Base-by-base conservation (phyloP, 805 yeast species). In the Grigorovia jiainica region DNA sequence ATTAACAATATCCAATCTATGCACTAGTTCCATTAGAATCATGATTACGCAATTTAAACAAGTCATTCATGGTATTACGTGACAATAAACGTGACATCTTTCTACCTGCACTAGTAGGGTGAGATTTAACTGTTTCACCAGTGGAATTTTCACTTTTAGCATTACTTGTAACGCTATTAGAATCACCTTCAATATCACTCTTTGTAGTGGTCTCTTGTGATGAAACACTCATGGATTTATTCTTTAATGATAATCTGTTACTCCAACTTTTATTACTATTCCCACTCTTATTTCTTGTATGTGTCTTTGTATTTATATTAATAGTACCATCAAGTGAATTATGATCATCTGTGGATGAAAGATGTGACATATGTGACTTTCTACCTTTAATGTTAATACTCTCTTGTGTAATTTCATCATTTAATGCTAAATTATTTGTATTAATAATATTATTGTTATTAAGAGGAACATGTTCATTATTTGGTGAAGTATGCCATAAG, bases 21-120 rank as follows among this genome's bases (percentile, higher is more conserved):
- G 15, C n/a, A 15, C n/a, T 27, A 27, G 31, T 13, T 2, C 15
- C 15, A 7, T 15, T 34, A 21, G 36, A 21, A 21, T 52, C 60
- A 39, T 55, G 58, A 43, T 51, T 52, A 27, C 55, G 57, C 11
- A 49, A 42, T 30, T 51, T 55, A 43, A 55, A 55, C 18, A 56
- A 32, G 24, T 47, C 53, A 39, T 55, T 56, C 53, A 55, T 52
- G 7, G 54, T 53, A 24, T 53, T 51, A 43, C 50, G 53, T 7
- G 62, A 55, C 8, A 56, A 40, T 16, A 56, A 42, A 29, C 48
- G 48, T 13, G 61, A 54, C 54, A 57, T 48, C 30, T 56, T 48
- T 30, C 60, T 47, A 4, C 57, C 53, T 13, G 47, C 38, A 41
- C 45, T 47, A 9, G 38, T 38, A 4, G 47, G 46, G 23, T 47